Evolutionary conservation across 768 basidiomycete genomes (phyloP), one percentile per base, ranked within the genome.

Genomic region (Termitomyces sp.): DNA sequence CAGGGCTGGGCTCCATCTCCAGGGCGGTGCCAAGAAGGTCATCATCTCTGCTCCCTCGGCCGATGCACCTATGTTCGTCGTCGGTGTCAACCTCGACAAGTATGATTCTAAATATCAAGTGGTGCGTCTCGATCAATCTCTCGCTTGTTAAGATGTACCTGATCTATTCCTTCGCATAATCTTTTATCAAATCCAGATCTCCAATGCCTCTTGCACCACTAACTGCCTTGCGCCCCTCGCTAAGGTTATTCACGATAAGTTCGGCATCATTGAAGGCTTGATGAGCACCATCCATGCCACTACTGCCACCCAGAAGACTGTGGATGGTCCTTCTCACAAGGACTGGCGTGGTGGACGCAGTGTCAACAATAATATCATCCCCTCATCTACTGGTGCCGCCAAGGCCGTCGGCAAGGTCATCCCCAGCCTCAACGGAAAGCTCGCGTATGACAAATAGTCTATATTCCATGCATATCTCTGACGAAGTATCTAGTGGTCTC

Each of bases 341-440:
- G 94, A 96, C 80, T 96, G 94, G 94, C 92, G 94, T 72, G 94
- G 94, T 70, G 94, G 94, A 63, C 96, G 96, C 77, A 86, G 87
- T 68, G 94, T 95, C 64, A 89, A 87, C 76, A 90, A 90, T 80
- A 99, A 99, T 85, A 98, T 99, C 79, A 99, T 99, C 72, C 96
- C 96, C 50, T 97, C 95, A 22, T 96, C 95, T 66, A 98, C 96
- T 64, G 96, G 96, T 77, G 96, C 96, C 63, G 96, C 96, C 73
- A 99, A 98, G 85, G 94, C 94, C 63, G 94, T 96, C 70, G 94
- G 94, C 68, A 96, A 97, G 81, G 94, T 99, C 75, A 98, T 98
- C 72, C 96, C 96, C 59, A 73, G 75, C 52, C 84, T 99, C 66
- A 97, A 98, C 77, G 96, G 96, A 78, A 98, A 98, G 80, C 87